A percentile compares a stretch with the other conserved stretches of the same genome.
These are phyloP conservation scores for Picochlorum sp. DNA, from an alignment of 139 green algal species.

Conservation along the genomic window DNA sequence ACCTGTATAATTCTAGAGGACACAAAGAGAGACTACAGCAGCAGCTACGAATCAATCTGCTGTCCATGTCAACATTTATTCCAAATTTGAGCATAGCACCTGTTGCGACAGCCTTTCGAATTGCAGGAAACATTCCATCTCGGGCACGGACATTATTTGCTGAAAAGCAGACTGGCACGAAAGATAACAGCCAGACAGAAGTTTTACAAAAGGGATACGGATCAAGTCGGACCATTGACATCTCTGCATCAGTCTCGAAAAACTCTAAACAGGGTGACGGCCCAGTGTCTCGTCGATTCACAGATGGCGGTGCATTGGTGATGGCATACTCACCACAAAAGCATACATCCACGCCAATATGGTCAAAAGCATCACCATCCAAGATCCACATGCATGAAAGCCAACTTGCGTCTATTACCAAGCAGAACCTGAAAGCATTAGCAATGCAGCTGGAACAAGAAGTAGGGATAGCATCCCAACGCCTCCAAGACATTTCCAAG, in stretches of 20 bases:
- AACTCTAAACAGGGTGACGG: background rate
- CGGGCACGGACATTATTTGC: background rate
- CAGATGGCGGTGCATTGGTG: background rate
- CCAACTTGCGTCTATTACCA: background rate
- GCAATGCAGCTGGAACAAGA: slow-evolving; percentile 1
- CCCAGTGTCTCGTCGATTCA: background rate
- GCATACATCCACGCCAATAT: background rate
- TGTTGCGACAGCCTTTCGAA: slow-evolving; percentile 13
- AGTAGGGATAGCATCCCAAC: background rate
- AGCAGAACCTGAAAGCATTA: no score
- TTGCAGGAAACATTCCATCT: slow-evolving; percentile 16
- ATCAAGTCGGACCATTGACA: background rate
- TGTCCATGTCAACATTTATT: slow-evolving; percentile 12
- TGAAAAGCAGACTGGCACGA: no score
- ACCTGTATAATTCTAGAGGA: background rate
- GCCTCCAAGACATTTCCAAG: background rate
- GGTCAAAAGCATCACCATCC: slow-evolving; percentile 3
- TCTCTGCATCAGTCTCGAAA: background rate
- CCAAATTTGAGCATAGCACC: slow-evolving; percentile 12
- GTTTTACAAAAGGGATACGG: background rate
- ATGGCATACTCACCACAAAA: background rate
- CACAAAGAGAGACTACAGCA: background rate
- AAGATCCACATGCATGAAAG: background rate
- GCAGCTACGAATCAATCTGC: slow-evolving; percentile 15
- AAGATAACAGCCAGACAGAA: no score